A percentile compares a stretch with the other conserved stretches of the same genome.
Conservation (phyloP, 129 eudicot genomes). For the Glebionis coronaria region DNA sequence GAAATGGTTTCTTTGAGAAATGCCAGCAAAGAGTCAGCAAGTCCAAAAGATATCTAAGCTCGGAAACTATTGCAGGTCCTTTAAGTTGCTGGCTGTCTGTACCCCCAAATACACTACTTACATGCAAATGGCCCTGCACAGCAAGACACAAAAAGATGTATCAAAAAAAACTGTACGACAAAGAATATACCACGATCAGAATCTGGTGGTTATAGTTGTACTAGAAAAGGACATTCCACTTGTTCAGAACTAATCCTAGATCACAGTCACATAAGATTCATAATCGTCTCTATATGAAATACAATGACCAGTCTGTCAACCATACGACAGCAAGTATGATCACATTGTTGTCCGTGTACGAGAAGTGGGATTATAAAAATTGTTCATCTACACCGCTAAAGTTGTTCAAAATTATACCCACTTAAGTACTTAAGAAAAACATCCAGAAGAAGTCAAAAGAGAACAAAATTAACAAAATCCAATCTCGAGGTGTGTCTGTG, state of each 20-base stretch:
- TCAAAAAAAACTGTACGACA: background rate
- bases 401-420: background rate
- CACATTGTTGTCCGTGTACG: background rate
- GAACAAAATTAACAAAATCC: background rate
- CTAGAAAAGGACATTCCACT: background rate
- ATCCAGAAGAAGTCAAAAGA: background rate
- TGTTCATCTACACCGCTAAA: conserved; percentile 1
- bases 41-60: conserved; percentile 72
- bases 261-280: background rate
- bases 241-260: background rate
- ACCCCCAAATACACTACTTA: conserved; percentile 69
- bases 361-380: background rate
- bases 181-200: background rate
- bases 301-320: background rate
- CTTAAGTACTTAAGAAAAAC: background rate
- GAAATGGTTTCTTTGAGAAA: conserved; percentile 89
- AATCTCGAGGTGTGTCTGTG: background rate
- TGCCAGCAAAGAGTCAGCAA: conserved; percentile 95
- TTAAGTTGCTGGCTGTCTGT: conserved; percentile 65
- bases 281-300: background rate
- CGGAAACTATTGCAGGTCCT: conserved; percentile 74
- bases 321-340: background rate
- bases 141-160: background rate
- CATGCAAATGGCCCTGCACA: conserved; percentile 88
- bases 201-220: background rate